Evolutionary conservation across 768 basidiomycete species (phyloP).

Genomic region (Crepidotus variabilis): DNA sequence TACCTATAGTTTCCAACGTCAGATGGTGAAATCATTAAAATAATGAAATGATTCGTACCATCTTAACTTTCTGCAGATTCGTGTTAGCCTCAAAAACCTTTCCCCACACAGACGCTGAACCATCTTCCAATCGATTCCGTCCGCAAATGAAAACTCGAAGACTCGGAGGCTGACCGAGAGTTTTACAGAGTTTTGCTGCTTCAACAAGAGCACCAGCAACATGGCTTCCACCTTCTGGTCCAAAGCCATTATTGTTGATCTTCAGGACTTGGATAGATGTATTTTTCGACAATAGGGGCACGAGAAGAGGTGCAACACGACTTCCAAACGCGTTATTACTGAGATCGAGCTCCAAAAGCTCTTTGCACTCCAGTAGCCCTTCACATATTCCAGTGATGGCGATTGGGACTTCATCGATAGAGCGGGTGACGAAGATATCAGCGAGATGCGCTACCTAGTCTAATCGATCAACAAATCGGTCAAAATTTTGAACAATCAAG

Average conservation of each 20-base stretch:
- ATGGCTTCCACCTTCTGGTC: neutral
- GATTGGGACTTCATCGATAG: neutral
- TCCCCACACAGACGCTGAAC: neutral
- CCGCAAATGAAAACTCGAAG: neutral
- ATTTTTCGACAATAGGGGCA: neutral
- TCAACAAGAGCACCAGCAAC: neutral
- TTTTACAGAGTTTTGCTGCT: neutral
- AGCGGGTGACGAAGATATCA: neutral
- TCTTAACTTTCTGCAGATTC: neutral
- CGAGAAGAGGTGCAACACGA: neutral
- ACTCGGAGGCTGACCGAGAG: neutral
- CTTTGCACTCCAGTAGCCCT: neutral
- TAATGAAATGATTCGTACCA: neutral
- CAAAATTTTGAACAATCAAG: neutral
- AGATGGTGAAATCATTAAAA: too few species aligned
- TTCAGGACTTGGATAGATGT: neutral
- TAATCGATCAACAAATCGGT: neutral
- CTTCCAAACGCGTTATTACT: neutral
- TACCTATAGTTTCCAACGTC: neutral
- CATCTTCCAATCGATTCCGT: neutral
- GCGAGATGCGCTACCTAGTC: neutral
- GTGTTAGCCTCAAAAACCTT: neutral
- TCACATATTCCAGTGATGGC: neutral
- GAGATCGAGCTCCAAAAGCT: neutral
- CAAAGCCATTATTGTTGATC: neutral